Evolutionary conservation across 2,329 filamentous ascomycete genomes (phyloP).

Genomic region (Curvularia sp.): DNA sequence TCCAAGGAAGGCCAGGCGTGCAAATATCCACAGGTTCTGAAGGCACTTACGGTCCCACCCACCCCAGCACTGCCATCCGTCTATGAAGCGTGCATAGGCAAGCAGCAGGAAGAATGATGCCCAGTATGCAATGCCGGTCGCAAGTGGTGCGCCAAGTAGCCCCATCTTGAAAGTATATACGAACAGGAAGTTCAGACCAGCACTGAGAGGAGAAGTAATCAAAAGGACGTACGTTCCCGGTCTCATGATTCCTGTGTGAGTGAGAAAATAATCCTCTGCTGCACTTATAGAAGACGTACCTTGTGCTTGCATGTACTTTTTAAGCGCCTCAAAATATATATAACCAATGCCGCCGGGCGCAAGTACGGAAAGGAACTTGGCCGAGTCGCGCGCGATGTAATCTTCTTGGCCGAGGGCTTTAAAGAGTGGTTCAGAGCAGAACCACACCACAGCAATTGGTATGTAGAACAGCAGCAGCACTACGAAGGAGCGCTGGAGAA

Average conservation of each 20-base stretch:
- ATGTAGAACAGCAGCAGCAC: slow-evolving; percentile 76
- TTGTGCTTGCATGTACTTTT: slow-evolving; percentile 66
- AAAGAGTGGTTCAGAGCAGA: slow-evolving; percentile 77
- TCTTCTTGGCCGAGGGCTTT: slow-evolving; percentile 77
- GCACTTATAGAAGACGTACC: slow-evolving; percentile 45
- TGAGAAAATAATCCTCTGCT: slow-evolving; percentile 15
- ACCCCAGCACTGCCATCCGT: slow-evolving; percentile 80
- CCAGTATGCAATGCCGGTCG: slow-evolving; percentile 88
- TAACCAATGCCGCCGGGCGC: slow-evolving; percentile 86
- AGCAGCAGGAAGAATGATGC: slow-evolving; percentile 78
- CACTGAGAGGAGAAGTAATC: slow-evolving; percentile 67
- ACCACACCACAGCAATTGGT: slow-evolving; percentile 76
- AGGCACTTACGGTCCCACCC: slow-evolving; percentile 71
- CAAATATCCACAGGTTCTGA: slow-evolving; percentile 73
- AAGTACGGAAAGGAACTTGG: slow-evolving; percentile 74
- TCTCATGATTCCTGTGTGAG: slow-evolving; percentile 63
- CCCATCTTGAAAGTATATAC: slow-evolving; percentile 75
- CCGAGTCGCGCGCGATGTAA: slow-evolving; percentile 75
- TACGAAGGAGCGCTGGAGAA: slow-evolving; percentile 78
- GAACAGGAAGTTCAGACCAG: slow-evolving; percentile 69
- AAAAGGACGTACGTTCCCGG: slow-evolving; percentile 69
- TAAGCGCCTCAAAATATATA: slow-evolving; percentile 83
- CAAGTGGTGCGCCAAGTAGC: slow-evolving; percentile 79
- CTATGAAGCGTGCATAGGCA: slow-evolving; percentile 73
- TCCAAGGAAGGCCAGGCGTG: slow-evolving; percentile 76